A percentile compares a stretch with the other conserved stretches of the same genome.
Evolutionary conservation across 1,284 basidiomycete genomes (phyloP).

Genomic region (Xerocomus minutiporus): DNA sequence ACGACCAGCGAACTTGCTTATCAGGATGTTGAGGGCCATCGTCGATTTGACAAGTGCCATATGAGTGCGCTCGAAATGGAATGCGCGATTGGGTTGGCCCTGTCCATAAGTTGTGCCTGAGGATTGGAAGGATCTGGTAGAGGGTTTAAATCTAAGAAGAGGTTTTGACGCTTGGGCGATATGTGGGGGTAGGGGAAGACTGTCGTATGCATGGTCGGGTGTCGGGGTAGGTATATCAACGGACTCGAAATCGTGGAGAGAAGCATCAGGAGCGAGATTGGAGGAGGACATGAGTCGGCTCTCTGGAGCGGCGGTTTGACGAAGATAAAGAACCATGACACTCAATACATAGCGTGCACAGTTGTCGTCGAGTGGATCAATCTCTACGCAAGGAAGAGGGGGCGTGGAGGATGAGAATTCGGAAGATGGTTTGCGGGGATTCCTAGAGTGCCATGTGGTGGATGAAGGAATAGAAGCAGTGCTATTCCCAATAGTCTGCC

Average conservation of each 20-base stretch:
- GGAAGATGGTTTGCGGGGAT: conserved; percentile 33
- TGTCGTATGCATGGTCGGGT: conserved; percentile 17
- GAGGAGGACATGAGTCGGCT: conserved; percentile 59
- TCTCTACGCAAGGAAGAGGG: conserved; percentile 54
- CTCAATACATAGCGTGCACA: conserved; percentile 84
- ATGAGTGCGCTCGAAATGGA: conserved; percentile 64
- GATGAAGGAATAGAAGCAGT: conserved; percentile 16
- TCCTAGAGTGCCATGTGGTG: conserved; percentile 31
- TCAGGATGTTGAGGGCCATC: conserved; percentile 54
- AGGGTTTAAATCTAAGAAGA: conserved; percentile 30
- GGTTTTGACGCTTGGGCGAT: conserved; percentile 31
- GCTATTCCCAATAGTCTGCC: conserved; percentile 12
- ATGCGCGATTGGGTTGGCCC: conserved; percentile 33
- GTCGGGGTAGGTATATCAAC: conserved; percentile 41
- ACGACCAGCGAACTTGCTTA: conserved; percentile 67
- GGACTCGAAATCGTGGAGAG: conserved; percentile 67
- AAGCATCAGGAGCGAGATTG: conserved; percentile 58
- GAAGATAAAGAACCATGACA: conserved; percentile 78
- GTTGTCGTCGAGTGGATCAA: conserved; percentile 76
- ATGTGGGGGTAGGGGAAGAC: conserved; percentile 30
- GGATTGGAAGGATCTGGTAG: conserved; percentile 35
- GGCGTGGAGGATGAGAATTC: conserved; percentile 38
- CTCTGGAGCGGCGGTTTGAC: conserved; percentile 62
- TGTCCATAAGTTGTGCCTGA: conserved; percentile 21
- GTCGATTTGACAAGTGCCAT: conserved; percentile 56